Conservation (phyloP, 768 basidiomycete species). For the Panaeolus papilionaceus region DNA sequence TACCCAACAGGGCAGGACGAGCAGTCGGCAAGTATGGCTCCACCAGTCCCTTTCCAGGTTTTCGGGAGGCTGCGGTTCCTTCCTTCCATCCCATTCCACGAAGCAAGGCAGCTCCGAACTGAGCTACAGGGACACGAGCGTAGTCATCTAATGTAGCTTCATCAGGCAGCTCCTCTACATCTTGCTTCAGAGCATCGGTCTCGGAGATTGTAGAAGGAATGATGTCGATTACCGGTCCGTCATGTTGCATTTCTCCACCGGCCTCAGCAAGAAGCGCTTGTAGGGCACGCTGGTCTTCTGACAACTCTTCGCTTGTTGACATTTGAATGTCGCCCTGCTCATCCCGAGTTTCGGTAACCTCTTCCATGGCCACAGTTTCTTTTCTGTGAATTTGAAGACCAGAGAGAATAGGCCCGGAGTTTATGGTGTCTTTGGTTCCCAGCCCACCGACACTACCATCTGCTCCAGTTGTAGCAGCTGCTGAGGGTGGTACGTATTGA, state of each 20-base stretch:
- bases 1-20: conserved; percentile 87
- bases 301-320: conserved; percentile 45
- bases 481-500: conserved; percentile 72
- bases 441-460: conserved; percentile 83
- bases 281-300: conserved; percentile 83
- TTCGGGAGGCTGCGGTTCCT: conserved; percentile 72
- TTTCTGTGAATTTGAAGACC: conserved; percentile 66
- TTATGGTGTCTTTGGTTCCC: conserved; percentile 77
- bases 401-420: conserved; percentile 72
- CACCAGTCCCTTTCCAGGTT: conserved; percentile 63
- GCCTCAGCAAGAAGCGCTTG: conserved; percentile 75
- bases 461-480: conserved; percentile 57
- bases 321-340: conserved; percentile 37
- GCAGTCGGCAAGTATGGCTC: conserved; percentile 85
- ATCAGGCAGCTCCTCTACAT: conserved; percentile 82
- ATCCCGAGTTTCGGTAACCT: conserved; percentile 20
- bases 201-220: conserved; percentile 77
- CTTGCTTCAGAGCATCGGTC: conserved; percentile 83
- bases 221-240: conserved; percentile 57
- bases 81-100: conserved; percentile 98
- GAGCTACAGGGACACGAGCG: conserved; percentile 86
- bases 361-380: conserved; percentile 28
- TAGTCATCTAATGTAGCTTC: conserved; percentile 85
- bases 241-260: conserved; percentile 42
- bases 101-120: conserved; percentile 92